Percentiles rank a stretch among this genome's conserved stretches.
phyloP scores from a whole-genome alignment of 148 eudicot species.

The Fagopyrum esculentum region DNA sequence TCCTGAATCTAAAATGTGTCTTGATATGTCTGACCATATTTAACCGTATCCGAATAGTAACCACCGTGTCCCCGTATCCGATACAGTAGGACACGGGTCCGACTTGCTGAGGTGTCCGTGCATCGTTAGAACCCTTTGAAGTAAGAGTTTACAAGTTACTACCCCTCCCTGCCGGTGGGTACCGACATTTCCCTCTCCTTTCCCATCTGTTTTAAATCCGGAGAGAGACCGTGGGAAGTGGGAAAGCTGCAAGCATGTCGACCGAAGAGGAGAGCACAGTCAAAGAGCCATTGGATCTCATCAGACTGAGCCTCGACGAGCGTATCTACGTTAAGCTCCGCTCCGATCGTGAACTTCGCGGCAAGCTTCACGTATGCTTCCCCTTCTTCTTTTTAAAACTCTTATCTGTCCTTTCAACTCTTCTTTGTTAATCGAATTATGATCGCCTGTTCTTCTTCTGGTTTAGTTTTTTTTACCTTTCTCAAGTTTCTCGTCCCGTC shows the following conservation, averaged over 20 bases:
- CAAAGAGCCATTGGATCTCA: constrained; percentile 43
- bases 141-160: too few species aligned
- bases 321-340: constrained; percentile 54
- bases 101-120: too few species aligned
- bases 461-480: background rate
- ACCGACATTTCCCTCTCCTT: background rate
- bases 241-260: constrained; percentile 20
- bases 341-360: constrained; percentile 51
- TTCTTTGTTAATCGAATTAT: background rate
- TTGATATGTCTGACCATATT: too few species aligned
- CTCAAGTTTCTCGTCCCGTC: background rate
- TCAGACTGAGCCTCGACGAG: constrained; percentile 42
- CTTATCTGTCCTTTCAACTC: background rate
- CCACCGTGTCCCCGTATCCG: too few species aligned
- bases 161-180: background rate
- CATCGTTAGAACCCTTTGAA: too few species aligned
- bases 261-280: constrained; percentile 45
- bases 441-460: background rate
- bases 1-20: too few species aligned
- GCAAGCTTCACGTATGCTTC: constrained; percentile 37
- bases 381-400: background rate
- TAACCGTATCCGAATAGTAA: too few species aligned
- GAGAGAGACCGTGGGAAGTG: background rate
- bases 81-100: too few species aligned
- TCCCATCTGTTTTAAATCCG: background rate